Percentiles rank a stretch among this genome's conserved stretches.
Evolutionary conservation across 306 rosid genomes (phyloP).

Genomic region (Dryas alaskensis): DNA sequence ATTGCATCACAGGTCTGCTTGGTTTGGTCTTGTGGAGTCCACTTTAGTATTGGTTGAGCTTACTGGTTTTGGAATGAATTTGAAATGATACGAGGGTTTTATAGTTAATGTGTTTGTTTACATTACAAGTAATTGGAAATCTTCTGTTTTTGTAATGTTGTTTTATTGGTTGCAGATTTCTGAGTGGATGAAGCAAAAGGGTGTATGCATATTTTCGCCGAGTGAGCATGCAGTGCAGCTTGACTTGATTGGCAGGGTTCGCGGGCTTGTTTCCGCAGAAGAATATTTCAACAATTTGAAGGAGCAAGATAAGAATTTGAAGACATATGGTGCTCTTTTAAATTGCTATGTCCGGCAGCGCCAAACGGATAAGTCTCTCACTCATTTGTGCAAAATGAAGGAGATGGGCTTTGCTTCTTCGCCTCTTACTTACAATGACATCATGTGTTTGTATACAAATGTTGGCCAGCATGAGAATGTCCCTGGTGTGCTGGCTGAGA

Average conservation of each 20-base stretch:
- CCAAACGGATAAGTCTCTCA: constrained; percentile 49
- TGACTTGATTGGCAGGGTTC: constrained; percentile 74
- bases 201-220: constrained; percentile 65
- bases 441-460: constrained; percentile 73
- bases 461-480: constrained; percentile 68
- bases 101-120: not conserved
- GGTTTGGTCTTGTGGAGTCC: too few species aligned
- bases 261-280: constrained; percentile 57
- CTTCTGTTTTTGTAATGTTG: constrained; percentile 1
- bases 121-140: not conserved
- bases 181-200: constrained; percentile 76
- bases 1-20: too few species aligned
- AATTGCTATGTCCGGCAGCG: constrained; percentile 78
- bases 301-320: constrained; percentile 47
- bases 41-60: too few species aligned
- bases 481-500: constrained; percentile 56
- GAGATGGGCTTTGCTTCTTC: constrained; percentile 67
- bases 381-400: constrained; percentile 72
- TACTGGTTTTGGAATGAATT: not conserved
- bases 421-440: constrained; percentile 62
- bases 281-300: constrained; percentile 54
- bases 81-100: not conserved
- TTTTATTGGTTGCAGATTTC: constrained; percentile 53
- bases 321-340: constrained; percentile 80
- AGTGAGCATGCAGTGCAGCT: constrained; percentile 77